phyloP scores from a whole-genome alignment of 495 filamentous ascomycete species.

The Talaromyces ruber region DNA sequence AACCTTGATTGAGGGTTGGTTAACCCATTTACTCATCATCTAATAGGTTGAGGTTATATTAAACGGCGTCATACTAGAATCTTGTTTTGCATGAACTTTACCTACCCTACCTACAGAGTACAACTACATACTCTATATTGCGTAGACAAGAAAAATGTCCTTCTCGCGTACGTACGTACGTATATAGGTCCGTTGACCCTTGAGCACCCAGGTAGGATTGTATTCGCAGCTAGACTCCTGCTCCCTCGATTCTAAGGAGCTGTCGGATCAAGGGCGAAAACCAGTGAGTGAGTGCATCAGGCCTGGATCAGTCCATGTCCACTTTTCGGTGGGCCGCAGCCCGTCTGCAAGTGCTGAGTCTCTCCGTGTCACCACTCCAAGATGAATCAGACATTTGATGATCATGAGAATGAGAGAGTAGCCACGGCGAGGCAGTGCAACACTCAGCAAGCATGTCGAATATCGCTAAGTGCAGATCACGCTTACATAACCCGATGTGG shows the following conservation, averaged over 20 bases:
- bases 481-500: not conserved
- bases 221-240: too few relatives aligned
- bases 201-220: too few relatives aligned
- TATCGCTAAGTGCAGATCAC: not conserved
- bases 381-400: not conserved
- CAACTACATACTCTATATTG: too few relatives aligned
- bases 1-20: not conserved
- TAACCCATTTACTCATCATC: not conserved
- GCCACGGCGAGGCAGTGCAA: not conserved
- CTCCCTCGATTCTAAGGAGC: not conserved
- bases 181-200: too few relatives aligned
- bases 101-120: too few relatives aligned
- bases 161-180: too few relatives aligned
- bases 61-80: not conserved
- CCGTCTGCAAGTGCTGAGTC: not conserved
- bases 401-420: not conserved
- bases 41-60: not conserved
- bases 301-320: constrained; percentile 4
- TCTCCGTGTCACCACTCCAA: too few relatives aligned
- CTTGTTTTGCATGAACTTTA: not conserved
- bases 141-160: too few relatives aligned
- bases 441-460: too few relatives aligned
- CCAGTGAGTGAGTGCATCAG: not conserved
- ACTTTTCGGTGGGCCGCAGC: not conserved
- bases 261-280: not conserved